These are phyloP conservation scores for Apophysomyces ossiformis DNA, from an alignment of 371 early-diverging fungal species.

Conservation along the genomic window DNA sequence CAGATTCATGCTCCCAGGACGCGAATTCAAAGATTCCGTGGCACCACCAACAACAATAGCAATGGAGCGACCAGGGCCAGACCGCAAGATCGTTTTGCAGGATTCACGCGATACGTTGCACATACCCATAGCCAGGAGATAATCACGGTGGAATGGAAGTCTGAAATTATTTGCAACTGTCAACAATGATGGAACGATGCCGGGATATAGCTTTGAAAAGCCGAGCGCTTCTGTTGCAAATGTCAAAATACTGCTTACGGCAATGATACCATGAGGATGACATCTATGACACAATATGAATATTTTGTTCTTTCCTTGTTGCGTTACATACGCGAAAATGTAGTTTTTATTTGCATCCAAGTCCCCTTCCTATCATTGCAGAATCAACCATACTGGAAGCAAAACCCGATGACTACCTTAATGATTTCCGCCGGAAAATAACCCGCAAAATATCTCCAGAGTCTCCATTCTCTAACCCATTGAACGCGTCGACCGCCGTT, in stretches of 20 bases:
- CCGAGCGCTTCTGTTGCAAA: constrained; percentile 73
- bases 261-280: constrained; percentile 83
- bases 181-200: constrained; percentile 60
- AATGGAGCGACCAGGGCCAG: constrained; percentile 74
- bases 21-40: constrained; percentile 65
- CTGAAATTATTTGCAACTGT: constrained; percentile 63
- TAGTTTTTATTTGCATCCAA: constrained; percentile 65
- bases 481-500: constrained; percentile 71
- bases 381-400: background rate
- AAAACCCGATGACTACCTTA: constrained; percentile 52
- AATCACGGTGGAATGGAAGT: constrained; percentile 74
- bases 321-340: constrained; percentile 57
- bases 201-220: constrained; percentile 64
- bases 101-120: constrained; percentile 73
- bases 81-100: constrained; percentile 69
- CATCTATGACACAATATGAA: constrained; percentile 31
- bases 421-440: constrained; percentile 81
- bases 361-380: constrained; percentile 58
- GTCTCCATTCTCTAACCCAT: constrained; percentile 51
- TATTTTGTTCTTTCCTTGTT: background rate
- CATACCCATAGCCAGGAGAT: constrained; percentile 65
- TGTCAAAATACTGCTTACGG: constrained; percentile 74
- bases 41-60: constrained; percentile 79
- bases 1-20: constrained; percentile 65
- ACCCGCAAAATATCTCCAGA: constrained; percentile 79